These are phyloP conservation scores for Isatis lusitanica DNA, from an alignment of 441 rosid genomes.

Conservation along the genomic window DNA sequence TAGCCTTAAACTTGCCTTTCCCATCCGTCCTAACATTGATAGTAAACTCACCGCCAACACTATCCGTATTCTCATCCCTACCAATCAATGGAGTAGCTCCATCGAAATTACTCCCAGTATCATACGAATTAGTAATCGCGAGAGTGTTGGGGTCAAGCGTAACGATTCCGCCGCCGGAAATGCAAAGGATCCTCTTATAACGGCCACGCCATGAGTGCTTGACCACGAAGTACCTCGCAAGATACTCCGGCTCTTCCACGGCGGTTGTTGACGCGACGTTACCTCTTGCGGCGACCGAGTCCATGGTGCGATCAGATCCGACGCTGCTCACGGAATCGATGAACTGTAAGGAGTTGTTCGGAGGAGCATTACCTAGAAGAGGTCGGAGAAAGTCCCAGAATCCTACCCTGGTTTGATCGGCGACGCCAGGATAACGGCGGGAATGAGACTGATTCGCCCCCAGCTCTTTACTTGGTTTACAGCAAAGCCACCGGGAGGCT, in stretches of 20 bases:
- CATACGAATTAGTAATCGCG: slow-evolving; percentile 78
- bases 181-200: slow-evolving; percentile 90
- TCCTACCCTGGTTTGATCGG: slow-evolving; percentile 61
- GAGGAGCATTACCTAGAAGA: slow-evolving; percentile 57
- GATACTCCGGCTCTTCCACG: slow-evolving; percentile 91
- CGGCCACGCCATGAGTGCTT: slow-evolving; percentile 99
- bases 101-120: slow-evolving; percentile 70
- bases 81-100: slow-evolving; percentile 76
- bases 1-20: slow-evolving; percentile 81
- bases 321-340: slow-evolving; percentile 50
- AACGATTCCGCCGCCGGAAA: slow-evolving; percentile 61
- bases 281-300: slow-evolving; percentile 29
- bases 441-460: slow-evolving; percentile 96
- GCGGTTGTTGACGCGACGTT: slow-evolving; percentile 34
- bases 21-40: slow-evolving; percentile 89
- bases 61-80: slow-evolving; percentile 66
- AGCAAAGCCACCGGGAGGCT: slow-evolving; percentile 37
- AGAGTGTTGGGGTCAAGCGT: slow-evolving; percentile 90
- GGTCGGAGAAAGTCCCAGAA: slow-evolving; percentile 70
- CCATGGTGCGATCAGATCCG: slow-evolving; percentile 43
- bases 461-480: slow-evolving; percentile 51
- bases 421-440: slow-evolving; percentile 60
- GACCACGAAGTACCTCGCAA: slow-evolving; percentile 81
- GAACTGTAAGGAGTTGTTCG: slow-evolving; percentile 50
- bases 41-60: slow-evolving; percentile 65